These are phyloP conservation scores for Fusarium verticillioides DNA, from an alignment of 2,329 filamentous ascomycete genomes.

Conservation along the genomic window DNA sequence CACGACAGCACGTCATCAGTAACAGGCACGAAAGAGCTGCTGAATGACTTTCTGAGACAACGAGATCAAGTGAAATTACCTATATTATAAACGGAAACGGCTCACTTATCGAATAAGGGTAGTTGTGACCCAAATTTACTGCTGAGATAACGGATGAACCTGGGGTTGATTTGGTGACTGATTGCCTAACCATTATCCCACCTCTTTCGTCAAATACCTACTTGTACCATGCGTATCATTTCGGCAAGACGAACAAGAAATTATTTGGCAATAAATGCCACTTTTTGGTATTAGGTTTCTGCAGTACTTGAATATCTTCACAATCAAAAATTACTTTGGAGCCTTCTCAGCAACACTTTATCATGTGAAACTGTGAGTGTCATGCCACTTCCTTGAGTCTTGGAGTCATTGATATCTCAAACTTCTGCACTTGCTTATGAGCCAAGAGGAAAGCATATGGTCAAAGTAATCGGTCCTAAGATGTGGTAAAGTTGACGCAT, in stretches of 20 bases:
- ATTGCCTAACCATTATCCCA: neutral
- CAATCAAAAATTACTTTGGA: neutral
- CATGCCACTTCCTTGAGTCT: constrained; percentile 5
- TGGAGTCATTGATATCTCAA: constrained; percentile 3
- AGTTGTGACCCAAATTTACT: neutral
- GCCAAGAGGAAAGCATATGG: neutral
- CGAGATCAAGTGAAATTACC: neutral
- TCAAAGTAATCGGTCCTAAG: neutral
- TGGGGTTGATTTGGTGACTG: neutral
- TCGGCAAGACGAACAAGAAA: neutral
- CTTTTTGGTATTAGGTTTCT: neutral
- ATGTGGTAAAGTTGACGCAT: neutral
- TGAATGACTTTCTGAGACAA: constrained; percentile 12
- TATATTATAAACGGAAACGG: neutral
- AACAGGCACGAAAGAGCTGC: neutral
- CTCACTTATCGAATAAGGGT: no score
- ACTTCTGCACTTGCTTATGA: neutral
- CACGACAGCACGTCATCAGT: constrained; percentile 27
- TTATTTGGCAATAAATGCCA: neutral
- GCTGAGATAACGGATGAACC: neutral
- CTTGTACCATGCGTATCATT: neutral
- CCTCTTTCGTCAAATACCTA: neutral
- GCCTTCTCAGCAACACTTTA: neutral
- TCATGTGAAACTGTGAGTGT: neutral
- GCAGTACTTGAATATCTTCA: neutral